Percentiles rank a stretch among this genome's conserved stretches.
These are phyloP conservation scores for Candida verbasci DNA, from an alignment of 805 yeast genomes.

Conservation along the genomic window DNA sequence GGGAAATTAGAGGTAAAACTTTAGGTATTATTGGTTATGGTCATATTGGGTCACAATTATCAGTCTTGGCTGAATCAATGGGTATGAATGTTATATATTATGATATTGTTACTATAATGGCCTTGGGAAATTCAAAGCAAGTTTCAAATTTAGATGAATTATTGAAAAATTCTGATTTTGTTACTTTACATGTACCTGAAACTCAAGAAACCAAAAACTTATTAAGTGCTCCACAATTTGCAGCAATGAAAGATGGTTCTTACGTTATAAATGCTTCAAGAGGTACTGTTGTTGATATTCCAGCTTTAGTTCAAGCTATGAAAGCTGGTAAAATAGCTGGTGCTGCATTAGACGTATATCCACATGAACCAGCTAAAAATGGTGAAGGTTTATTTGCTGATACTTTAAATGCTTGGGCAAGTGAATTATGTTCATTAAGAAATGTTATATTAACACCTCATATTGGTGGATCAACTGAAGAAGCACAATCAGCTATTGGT, in stretches of 20 bases:
- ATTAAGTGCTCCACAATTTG: slow-evolving; percentile 85
- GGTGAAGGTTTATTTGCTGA: slow-evolving; percentile 77
- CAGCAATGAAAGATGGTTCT: slow-evolving; percentile 94
- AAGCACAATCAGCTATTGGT: slow-evolving; percentile 97
- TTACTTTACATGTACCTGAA: slow-evolving; percentile 92
- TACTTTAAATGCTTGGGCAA: slow-evolving; percentile 75
- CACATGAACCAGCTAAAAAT: slow-evolving; percentile 95
- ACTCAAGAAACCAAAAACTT: slow-evolving; percentile 87
- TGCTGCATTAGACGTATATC: slow-evolving; percentile 94
- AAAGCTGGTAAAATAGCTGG: slow-evolving; percentile 94
- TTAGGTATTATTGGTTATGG: slow-evolving; percentile 97
- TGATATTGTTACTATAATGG: slow-evolving; percentile 90
- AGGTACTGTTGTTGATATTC: slow-evolving; percentile 96
- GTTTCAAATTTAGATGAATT: slow-evolving; percentile 81
- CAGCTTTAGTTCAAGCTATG: slow-evolving; percentile 88
- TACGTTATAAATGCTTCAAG: slow-evolving; percentile 94
- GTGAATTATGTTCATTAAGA: slow-evolving; percentile 75
- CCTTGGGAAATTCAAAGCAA: slow-evolving; percentile 95
- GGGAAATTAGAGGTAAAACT: slow-evolving; percentile 99
- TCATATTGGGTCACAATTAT: slow-evolving; percentile 95
- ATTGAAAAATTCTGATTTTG: slow-evolving; percentile 77
- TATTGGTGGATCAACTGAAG: slow-evolving; percentile 98
- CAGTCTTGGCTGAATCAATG: slow-evolving; percentile 94
- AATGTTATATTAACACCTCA: slow-evolving; percentile 94
- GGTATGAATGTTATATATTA: slow-evolving; percentile 96